Evolutionary conservation across 139 green algal species (phyloP), one percentile per base, ranked within the genome.

Genomic region (Penium margaritaceum): DNA sequence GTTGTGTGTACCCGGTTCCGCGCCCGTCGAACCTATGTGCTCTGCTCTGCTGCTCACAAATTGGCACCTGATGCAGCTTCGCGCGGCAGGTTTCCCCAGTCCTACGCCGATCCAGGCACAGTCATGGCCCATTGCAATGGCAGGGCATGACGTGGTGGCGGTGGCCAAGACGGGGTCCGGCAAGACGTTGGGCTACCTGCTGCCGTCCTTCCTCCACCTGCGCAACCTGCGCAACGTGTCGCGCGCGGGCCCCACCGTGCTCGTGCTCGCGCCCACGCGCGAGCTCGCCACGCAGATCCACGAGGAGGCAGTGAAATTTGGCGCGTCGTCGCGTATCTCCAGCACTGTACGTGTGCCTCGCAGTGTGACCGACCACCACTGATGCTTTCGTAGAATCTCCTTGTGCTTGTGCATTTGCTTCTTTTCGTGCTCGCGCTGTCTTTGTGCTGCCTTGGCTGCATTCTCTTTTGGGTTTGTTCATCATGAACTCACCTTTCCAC

Each of bases 251-350:
- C 76, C 76, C 32, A 75, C 47, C 12, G 54, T 71, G 34, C 70
- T 83, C 33, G 76, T 95, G 5, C 81, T 97, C 38, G 91, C 92
- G 33, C 92, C 92, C 34, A 97, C 92, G 21, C 87, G 92, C 27
- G 92, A 97, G 89, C 86, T 97, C 60, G 90, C 91, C 2, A 81
- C 89, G 46, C 92, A 97, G 83, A 97, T 96, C 76, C 89, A 95
- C 74, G 84, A 87, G 7, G 90, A 97, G 81, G 88, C 88, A 32
- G 86, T 90, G 74, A 96, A 96, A 82, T 97, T 96, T 83, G 90
- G 91, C n/a, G 72, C 82, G 19, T 88, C 82, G 33, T 90, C 84
- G 1, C 79, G 87, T 70, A 85, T 96, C 41, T 74, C 77, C 6
- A 73, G 62, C 57, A 81, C 76, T 76, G 77, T 19, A 82, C 72